These are phyloP conservation scores for Yamadazyma sp. DNA, from an alignment of 805 yeast genomes.

Conservation along the genomic window DNA sequence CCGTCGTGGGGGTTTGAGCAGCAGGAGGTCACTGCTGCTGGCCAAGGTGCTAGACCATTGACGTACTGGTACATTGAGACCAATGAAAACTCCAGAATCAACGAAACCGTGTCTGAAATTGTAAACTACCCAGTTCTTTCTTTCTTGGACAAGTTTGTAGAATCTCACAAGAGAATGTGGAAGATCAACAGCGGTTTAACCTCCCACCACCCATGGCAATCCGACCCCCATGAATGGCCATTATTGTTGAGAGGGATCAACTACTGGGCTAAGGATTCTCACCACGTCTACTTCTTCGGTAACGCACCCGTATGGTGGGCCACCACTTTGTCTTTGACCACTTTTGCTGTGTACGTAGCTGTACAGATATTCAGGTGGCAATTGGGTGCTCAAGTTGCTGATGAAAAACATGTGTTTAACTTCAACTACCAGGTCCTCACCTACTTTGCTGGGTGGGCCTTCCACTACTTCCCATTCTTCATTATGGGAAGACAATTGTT, in stretches of 20 bases:
- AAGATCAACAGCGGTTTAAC: constrained; percentile 67
- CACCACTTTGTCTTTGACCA: constrained; percentile 50
- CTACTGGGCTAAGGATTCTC: constrained; percentile 66
- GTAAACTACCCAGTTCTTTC: constrained; percentile 51
- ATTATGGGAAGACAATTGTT: constrained; percentile 92
- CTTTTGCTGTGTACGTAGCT: constrained; percentile 50
- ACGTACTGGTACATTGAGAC: constrained; percentile 75
- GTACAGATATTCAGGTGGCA: constrained; percentile 63
- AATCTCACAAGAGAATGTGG: constrained; percentile 77
- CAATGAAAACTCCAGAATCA: constrained; percentile 54
- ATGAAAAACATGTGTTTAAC: constrained; percentile 56
- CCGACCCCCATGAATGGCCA: constrained; percentile 75
- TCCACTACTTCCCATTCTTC: constrained; percentile 74
- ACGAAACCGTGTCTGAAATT: constrained; percentile 21
- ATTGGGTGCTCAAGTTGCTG: constrained; percentile 42
- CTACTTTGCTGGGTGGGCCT: constrained; percentile 66
- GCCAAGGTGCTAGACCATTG: constrained; percentile 60
- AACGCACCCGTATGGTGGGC: constrained; percentile 83
- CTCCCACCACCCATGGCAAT: constrained; percentile 68
- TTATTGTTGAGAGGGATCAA: constrained; percentile 73
- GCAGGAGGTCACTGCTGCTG: constrained; percentile 81
- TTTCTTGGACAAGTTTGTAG: constrained; percentile 60
- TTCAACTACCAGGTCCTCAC: constrained; percentile 63
- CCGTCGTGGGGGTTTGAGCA: constrained; percentile 86
- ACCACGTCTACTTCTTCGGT: constrained; percentile 71